These are phyloP conservation scores for Pseudoscleropodium purum DNA, from an alignment of 225 moss, liverwort and hornwort genomes.

Conservation along the genomic window DNA sequence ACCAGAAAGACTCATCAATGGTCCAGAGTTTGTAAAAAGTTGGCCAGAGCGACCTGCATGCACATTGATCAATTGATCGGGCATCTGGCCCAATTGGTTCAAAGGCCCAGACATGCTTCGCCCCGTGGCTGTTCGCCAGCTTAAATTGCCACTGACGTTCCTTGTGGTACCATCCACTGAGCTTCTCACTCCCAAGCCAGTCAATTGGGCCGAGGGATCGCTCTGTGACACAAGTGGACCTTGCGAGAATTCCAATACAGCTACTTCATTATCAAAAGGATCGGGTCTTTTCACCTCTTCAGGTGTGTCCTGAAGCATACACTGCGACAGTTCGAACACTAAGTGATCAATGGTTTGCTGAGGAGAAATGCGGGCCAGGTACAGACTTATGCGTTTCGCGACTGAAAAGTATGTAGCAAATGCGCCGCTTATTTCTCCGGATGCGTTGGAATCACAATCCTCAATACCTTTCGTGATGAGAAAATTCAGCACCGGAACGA, in stretches of 20 bases:
- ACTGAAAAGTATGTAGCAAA: constrained; percentile 99
- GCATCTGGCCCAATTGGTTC: constrained; percentile 87
- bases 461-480: constrained; percentile 98
- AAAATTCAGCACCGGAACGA: constrained; percentile 95
- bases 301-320: constrained; percentile 95
- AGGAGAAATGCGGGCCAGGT: constrained; percentile 92
- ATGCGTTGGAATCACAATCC: constrained; percentile 98
- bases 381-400: constrained; percentile 93
- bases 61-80: constrained; percentile 71
- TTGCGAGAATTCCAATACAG: constrained; percentile 88
- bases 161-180: constrained; percentile 84
- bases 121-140: constrained; percentile 98
- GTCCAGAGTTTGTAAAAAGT: constrained; percentile 93
- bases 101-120: constrained; percentile 92
- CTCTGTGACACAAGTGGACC: constrained; percentile 68
- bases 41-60: constrained; percentile 96
- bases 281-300: constrained; percentile 79
- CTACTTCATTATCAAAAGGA: constrained; percentile 59
- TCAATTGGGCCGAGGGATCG: constrained; percentile 75
- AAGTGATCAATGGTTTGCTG: constrained; percentile 98
- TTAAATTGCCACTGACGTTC: constrained; percentile 92
- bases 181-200: constrained; percentile 65
- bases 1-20: constrained; percentile 87
- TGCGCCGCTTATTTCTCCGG: constrained; percentile 96
- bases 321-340: constrained; percentile 88